Evolutionary conservation across 345 rosid genomes (phyloP), one percentile per base, ranked within the genome.

Genomic region (Eucalyptus shirleyi): DNA sequence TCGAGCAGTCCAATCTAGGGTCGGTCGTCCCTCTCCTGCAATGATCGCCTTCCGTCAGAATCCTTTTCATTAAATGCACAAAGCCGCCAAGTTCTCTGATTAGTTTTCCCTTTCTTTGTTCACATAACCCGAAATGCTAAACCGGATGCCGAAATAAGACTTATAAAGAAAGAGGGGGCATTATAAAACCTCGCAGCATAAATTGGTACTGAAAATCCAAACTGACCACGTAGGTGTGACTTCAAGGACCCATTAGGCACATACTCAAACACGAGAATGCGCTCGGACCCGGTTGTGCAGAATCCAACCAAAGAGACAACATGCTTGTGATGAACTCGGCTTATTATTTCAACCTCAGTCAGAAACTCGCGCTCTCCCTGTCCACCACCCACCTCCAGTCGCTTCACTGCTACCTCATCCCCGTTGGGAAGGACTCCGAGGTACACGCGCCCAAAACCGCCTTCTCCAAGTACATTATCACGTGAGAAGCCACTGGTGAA

Each of bases 251-350:
- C 44, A 7, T 42, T 42, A 42, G 8, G 44, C 44, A 42, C 44
- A 42, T 6, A 42, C 8, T 42, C 44, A 42, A 6, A 42, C 44
- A 42, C 45, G 9, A 44, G 45, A 8, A 44, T 44, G 67, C 93
- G 86, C 67, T 91, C 88, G 40, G 89, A 32, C 51, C 93, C 91
- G 7, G 92, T 65, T 34, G 87, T 93, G 93, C 94, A 93, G 86
- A 90, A 94, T 37, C 95, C 95, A 65, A 94, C 94, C 88, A 94
- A 65, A 21, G 92, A 89, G 40, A 94, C 95, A 6, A 94, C 92
- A 91, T 93, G 92, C 72, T 53, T 90, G 91, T 94, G 95, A 90
- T 92, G 95, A 16, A 94, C 93, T 1, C 92, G 91, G 87, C 93
- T 90, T 44, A 91, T 88, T 30, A 90, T 92, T 80, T 91, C 90